Evolutionary conservation across 108 stramenopile genomes (phyloP), one percentile per base, ranked within the genome.

Genomic region (Conticribra guillardii): DNA sequence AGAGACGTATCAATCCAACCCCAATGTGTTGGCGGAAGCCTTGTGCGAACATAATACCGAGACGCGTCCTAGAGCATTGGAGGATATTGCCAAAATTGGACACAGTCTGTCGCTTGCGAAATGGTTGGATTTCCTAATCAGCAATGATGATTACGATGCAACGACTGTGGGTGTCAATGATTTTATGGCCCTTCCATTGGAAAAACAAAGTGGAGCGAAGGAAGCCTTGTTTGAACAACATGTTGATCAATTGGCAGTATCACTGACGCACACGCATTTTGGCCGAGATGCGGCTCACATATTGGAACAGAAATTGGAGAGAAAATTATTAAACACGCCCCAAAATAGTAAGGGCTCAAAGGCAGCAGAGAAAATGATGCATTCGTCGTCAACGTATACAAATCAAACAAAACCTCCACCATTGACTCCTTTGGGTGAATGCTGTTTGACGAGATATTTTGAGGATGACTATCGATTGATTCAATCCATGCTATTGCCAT

Each of bases 101-200:
- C 70, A 71, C 22, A 71, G 53, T 22, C 22, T 33, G 51, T 44
- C 50, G n/a, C n/a, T 71, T 23, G 18, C 26, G 26, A 23, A 62
- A 22, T 71, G 70, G 70, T 47, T 71, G 2, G 70, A 71, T n/a
- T 71, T 71, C 19, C 30, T 71, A 5, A 46, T 71, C 26, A 47
- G 44, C 37, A 57, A 57, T 4, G 31, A 32, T 1, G 14, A 51
- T 22, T 4, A 28, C 0, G 3, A 26, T 15, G 53, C 34, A 2
- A 62, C 53, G 16, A 28, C 18, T 4, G 22, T 48, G 29, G 18
- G 45, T 23, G 70, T 5, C 37, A 41, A 41, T 41, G 18, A 66
- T 9, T 54, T 71, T 5, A 46, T 71, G 14, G 70, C 32, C 4
- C 28, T 71, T 11, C 70, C 70, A 4, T 18, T 71, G 9, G 49